These are phyloP conservation scores for Cicer arietinum DNA, from an alignment of 306 rosid genomes.

Conservation along the genomic window DNA sequence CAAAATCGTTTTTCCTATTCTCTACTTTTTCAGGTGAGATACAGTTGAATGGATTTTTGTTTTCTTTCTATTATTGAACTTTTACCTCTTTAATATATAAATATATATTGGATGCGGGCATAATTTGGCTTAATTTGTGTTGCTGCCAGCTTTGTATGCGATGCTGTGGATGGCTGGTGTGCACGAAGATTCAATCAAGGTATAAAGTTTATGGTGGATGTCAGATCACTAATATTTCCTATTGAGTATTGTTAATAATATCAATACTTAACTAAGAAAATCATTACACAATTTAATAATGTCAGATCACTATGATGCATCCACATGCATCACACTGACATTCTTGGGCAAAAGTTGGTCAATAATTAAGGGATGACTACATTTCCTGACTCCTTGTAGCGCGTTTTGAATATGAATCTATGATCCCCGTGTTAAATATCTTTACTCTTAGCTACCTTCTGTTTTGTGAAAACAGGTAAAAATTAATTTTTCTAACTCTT, in stretches of 20 bases:
- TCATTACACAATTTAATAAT: not conserved
- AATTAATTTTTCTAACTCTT: slow-evolving; percentile 15
- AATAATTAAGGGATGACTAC: slow-evolving; percentile 6
- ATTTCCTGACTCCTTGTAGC: slow-evolving; percentile 22
- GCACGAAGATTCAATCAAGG: slow-evolving; percentile 99
- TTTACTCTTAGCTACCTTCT: slow-evolving; percentile 21
- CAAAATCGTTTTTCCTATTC: slow-evolving; percentile 76
- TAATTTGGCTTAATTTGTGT: slow-evolving; percentile 45
- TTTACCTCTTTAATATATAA: slow-evolving; percentile 25
- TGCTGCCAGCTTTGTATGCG: slow-evolving; percentile 89
- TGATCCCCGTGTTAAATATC: not conserved
- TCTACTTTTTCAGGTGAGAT: slow-evolving; percentile 83
- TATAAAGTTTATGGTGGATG: slow-evolving; percentile 40
- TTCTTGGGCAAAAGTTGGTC: slow-evolving; percentile 35
- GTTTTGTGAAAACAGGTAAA: slow-evolving; percentile 26
- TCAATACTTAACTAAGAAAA: not conserved
- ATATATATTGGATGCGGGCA: slow-evolving; percentile 12
- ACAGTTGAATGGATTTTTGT: slow-evolving; percentile 28
- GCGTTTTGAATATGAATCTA: not conserved
- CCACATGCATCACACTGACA: slow-evolving; percentile 15
- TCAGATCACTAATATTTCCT: slow-evolving; percentile 15
- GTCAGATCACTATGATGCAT: slow-evolving; percentile 1
- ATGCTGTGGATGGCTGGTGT: slow-evolving; percentile 98
- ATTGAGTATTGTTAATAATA: slow-evolving; percentile 1
- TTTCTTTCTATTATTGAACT: slow-evolving; percentile 32